Evolutionary conservation across 345 rosid species (phyloP), one percentile per base, ranked within the genome.

Genomic region (Geranium rotundifolium): DNA sequence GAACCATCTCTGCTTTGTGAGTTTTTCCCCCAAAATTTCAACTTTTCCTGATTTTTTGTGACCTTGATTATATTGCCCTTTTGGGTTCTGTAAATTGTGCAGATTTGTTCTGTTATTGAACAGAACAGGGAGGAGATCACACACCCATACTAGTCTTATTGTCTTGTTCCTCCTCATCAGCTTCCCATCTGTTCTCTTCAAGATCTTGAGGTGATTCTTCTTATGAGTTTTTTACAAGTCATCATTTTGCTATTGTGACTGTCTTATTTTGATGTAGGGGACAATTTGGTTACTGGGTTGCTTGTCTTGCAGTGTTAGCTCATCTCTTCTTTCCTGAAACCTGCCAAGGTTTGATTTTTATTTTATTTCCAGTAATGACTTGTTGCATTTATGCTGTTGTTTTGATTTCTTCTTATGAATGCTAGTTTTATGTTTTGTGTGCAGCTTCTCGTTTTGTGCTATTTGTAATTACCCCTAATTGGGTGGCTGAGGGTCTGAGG

Each of bases 61-160:
- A 27, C 7, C 34, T 37, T 30, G 29, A 16, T 39, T 0, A 54
- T 60, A 7, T 23, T 18, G 27, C 59, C 57, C 29, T 54, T 7
- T 12, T 50, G 55, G 8, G 39, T 54, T 29, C 20, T 49, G 30
- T 6, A 19, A 34, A 30, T 64, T 62, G 8, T 27, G 16, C 76
- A 79, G 84, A 64, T 75, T 77, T 63, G 65, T 84, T 73, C 58
- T 81, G 77, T 69, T 84, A 49, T n/a, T 79, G 67, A 79, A 71
- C 65, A 63, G 75, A 59, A 57, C 50, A 14, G 82, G 89, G 41
- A 23, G 71, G 50, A 66, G 63, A 68, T 76, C 80, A 58, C 64
- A 67, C 31, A 56, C 59, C 29, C 82, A 71, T 27, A 74, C 80
- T 52, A 70, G 73, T n/a, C 68, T 80, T 71, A 73, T 81, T 15